Evolutionary conservation across 768 basidiomycete genomes (phyloP).

Genomic region (Boletus speciosus): DNA sequence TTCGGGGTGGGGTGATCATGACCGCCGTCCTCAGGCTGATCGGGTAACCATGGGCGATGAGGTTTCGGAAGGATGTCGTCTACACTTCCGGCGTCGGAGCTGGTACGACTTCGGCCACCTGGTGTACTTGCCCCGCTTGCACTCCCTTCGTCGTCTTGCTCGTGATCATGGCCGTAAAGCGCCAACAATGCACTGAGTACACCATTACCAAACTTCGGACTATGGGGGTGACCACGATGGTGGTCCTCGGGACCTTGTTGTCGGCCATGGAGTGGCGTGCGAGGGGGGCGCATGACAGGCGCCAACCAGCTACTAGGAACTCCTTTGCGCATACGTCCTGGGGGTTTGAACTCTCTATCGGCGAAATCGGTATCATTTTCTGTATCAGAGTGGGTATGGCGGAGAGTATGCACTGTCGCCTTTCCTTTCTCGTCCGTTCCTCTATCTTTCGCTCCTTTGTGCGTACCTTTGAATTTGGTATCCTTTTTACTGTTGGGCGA

Average conservation of each 20-base stretch:
- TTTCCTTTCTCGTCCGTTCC: constrained; percentile 10
- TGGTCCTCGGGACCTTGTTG: constrained; percentile 6
- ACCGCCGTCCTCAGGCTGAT: background rate
- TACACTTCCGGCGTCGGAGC: constrained; percentile 22
- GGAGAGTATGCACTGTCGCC: background rate
- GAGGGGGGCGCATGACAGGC: constrained; percentile 2
- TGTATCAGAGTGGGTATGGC: constrained; percentile 5
- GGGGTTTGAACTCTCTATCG: background rate
- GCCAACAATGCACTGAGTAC: constrained; percentile 65
- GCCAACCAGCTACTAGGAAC: constrained; percentile 20
- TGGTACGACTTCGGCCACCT: constrained; percentile 15
- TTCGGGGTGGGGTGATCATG: constrained; percentile 3
- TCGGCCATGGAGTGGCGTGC: background rate
- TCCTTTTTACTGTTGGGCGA: background rate
- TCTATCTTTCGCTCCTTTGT: background rate
- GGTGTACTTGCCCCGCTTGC: constrained; percentile 21
- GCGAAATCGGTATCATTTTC: constrained; percentile 8
- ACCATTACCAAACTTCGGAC: constrained; percentile 39
- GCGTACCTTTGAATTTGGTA: background rate
- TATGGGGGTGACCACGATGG: constrained; percentile 1
- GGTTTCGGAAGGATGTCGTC: constrained; percentile 16
- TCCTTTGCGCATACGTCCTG: constrained; percentile 13
- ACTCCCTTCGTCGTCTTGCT: constrained; percentile 29
- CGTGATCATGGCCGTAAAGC: constrained; percentile 45
- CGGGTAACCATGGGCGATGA: constrained; percentile 20